These are phyloP conservation scores for Rutidosis leptorrhynchoides DNA, from an alignment of 129 eudicot genomes.

Conservation along the genomic window DNA sequence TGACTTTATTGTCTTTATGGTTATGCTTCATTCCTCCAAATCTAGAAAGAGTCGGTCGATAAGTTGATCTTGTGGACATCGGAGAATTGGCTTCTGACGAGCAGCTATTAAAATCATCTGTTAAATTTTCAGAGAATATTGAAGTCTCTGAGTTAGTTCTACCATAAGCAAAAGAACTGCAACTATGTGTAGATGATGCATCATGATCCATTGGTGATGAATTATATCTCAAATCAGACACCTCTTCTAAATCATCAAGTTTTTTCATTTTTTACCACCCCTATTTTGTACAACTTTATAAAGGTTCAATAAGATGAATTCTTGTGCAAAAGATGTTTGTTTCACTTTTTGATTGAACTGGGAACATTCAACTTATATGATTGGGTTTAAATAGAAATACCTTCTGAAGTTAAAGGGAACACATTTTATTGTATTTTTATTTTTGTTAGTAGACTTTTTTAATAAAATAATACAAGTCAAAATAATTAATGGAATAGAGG, in stretches of 20 bases:
- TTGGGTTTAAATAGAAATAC: not conserved
- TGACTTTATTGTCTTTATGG: conserved; percentile 29
- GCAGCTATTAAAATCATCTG: conserved; percentile 51
- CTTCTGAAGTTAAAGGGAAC: conserved; percentile 18
- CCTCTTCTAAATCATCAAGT: conserved; percentile 36
- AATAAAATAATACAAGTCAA: not conserved
- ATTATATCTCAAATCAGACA: conserved; percentile 39
- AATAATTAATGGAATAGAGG: too few species aligned
- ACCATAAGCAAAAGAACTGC: conserved; percentile 50
- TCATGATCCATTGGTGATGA: conserved; percentile 32
- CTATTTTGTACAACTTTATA: too few species aligned
- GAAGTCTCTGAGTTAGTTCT: conserved; percentile 75
- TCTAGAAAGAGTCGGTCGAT: conserved; percentile 57
- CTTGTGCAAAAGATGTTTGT: conserved; percentile 16
- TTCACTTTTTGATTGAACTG: conserved; percentile 12
- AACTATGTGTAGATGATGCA: conserved; percentile 31
- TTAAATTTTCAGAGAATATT: conserved; percentile 54
- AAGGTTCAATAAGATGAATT: too few species aligned
- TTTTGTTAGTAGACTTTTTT: not conserved
- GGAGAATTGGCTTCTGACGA: conserved; percentile 66
- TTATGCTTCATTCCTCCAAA: conserved; percentile 39
- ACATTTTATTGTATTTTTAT: not conserved
- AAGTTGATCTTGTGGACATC: conserved; percentile 40
- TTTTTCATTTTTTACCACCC: conserved; percentile 42
- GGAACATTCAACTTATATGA: conserved; percentile 4